These are phyloP conservation scores for Atalantia buxifolia DNA, from an alignment of 345 rosid species.

Conservation along the genomic window DNA sequence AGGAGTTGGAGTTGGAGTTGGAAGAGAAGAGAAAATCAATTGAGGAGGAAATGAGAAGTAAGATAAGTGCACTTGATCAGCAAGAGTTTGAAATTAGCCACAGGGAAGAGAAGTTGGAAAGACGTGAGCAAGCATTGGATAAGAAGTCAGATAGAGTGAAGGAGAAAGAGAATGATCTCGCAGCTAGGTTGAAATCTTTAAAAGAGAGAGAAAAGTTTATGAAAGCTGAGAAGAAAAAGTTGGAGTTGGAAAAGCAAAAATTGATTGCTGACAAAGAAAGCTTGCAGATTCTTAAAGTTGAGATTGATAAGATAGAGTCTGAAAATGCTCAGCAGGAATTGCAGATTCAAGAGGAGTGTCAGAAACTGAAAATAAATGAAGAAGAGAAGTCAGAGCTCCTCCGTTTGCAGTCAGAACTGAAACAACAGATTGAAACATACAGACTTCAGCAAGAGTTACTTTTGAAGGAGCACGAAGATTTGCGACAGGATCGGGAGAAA, in stretches of 20 bases:
- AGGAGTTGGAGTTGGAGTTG: slow-evolving; percentile 57
- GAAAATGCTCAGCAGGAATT: slow-evolving; percentile 57
- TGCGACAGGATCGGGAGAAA: slow-evolving; percentile 62
- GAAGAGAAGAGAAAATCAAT: slow-evolving; percentile 52
- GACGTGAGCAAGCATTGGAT: slow-evolving; percentile 53
- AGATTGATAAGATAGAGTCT: slow-evolving; percentile 57
- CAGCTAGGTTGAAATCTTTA: slow-evolving; percentile 45
- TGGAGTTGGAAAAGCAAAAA: slow-evolving; percentile 50
- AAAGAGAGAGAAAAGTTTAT: slow-evolving; percentile 56
- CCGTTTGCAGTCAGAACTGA: slow-evolving; percentile 59
- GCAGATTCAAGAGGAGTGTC: slow-evolving; percentile 52
- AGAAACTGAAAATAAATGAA: slow-evolving; percentile 46
- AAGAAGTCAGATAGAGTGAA: slow-evolving; percentile 50
- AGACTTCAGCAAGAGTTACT: slow-evolving; percentile 54
- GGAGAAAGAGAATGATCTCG: slow-evolving; percentile 75
- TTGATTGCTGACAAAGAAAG: slow-evolving; percentile 51
- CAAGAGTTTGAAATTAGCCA: slow-evolving; percentile 46
- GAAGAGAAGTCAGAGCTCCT: slow-evolving; percentile 68
- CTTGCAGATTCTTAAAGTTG: slow-evolving; percentile 50
- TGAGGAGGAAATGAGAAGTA: slow-evolving; percentile 55
- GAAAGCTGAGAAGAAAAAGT: slow-evolving; percentile 58
- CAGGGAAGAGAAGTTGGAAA: slow-evolving; percentile 52
- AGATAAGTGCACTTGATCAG: slow-evolving; percentile 42
- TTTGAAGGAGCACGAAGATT: slow-evolving; percentile 57
- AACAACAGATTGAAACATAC: slow-evolving; percentile 57